Evolutionary conservation across 345 rosid genomes (phyloP).

Genomic region (Populus pruinosa): DNA sequence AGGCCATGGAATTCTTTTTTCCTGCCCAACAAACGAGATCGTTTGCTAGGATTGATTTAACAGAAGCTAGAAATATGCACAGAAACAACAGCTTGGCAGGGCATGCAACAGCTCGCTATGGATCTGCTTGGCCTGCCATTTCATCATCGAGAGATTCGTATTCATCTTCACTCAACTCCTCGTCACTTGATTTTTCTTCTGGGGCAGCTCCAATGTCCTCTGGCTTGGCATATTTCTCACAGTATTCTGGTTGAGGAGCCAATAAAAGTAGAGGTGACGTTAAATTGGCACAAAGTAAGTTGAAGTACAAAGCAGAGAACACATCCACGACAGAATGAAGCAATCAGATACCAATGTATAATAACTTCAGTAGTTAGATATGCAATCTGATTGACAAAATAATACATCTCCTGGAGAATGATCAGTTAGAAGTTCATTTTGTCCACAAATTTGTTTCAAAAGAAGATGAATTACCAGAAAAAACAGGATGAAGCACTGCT

Average conservation of each 20-base stretch:
- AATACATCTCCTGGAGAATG: neutral
- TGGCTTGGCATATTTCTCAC: slow-evolving; percentile 63
- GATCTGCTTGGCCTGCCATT: slow-evolving; percentile 53
- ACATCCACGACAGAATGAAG: neutral
- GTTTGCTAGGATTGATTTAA: slow-evolving; percentile 1
- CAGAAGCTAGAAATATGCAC: slow-evolving; percentile 18
- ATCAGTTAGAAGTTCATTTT: neutral
- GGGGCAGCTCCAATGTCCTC: slow-evolving; percentile 37
- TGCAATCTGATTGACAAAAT: neutral
- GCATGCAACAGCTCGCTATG: slow-evolving; percentile 3
- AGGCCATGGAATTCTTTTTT: neutral
- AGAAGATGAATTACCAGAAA: neutral
- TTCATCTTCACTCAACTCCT: slow-evolving; percentile 49
- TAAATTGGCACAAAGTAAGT: neutral
- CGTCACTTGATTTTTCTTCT: slow-evolving; percentile 46
- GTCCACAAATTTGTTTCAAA: neutral
- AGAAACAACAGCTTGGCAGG: slow-evolving; percentile 1
- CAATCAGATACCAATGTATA: neutral
- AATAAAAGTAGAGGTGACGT: neutral
- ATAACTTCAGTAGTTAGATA: neutral
- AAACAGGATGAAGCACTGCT: neutral
- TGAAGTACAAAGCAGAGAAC: neutral
- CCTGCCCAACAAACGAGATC: neutral
- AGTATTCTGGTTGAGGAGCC: slow-evolving; percentile 37
- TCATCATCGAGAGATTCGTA: slow-evolving; percentile 46